Percentiles rank a stretch among this genome's conserved stretches.
Evolutionary conservation across 2,329 filamentous ascomycete genomes (phyloP).

Genomic region (Hymenoscyphus occultus): DNA sequence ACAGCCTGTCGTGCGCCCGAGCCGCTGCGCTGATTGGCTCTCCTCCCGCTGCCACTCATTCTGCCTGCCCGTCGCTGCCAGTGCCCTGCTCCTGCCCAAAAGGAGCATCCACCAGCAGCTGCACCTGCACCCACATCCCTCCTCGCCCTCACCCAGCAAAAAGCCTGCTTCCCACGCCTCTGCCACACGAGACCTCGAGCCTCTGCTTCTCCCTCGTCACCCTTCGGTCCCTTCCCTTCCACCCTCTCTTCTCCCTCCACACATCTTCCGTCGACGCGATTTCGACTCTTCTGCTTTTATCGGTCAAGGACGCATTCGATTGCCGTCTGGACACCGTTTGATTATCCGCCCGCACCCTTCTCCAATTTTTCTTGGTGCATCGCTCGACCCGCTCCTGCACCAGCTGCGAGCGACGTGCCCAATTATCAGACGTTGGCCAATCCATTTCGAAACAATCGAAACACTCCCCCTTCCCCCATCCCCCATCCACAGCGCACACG

Average conservation of each 20-base stretch:
- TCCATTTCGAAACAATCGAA: conserved; percentile 24
- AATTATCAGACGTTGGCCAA: conserved; percentile 21
- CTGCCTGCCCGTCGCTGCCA: background rate
- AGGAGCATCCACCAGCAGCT: background rate
- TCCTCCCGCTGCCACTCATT: background rate
- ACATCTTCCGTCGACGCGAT: conserved; percentile 6
- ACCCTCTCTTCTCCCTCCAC: background rate
- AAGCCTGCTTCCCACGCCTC: background rate
- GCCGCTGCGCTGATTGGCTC: background rate
- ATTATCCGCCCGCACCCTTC: background rate
- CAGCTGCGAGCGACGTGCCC: background rate
- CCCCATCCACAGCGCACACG: background rate
- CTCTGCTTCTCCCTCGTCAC: background rate
- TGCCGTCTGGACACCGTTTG: conserved; percentile 22
- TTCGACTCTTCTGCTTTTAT: conserved; percentile 18
- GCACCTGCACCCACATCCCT: background rate
- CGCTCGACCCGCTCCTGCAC: conserved; percentile 6
- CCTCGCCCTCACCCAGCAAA: background rate
- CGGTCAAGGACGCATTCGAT: conserved; percentile 34
- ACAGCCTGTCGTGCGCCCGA: conserved; percentile 31
- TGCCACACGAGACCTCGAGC: background rate
- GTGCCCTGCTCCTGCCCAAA: background rate
- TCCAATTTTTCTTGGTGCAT: conserved; percentile 9
- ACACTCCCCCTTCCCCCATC: background rate
- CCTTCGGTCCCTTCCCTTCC: background rate